Evolutionary conservation across 75 land plant genomes (phyloP), one percentile per base, ranked within the genome.

Genomic region (Larix kaempferi): DNA sequence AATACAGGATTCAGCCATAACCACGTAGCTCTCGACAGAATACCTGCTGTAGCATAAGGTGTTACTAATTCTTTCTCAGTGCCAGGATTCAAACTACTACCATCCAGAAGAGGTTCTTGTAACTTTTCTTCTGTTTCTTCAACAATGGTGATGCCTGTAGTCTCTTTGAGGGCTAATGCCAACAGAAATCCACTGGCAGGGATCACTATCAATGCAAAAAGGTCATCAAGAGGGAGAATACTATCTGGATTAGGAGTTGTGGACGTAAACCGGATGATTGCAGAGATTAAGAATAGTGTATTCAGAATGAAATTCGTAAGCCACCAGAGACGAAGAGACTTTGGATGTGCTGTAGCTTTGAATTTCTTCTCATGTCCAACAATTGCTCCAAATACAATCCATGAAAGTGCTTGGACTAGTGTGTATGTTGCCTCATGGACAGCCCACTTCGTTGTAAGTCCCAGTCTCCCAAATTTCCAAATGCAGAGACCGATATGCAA

Each of bases 1-100:
- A 97, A 74, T 4, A 97, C 37, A 0, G 93, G 95, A 78, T 92
- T 93, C 84, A 97, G 80, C 99, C 99, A 97, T 19, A 79, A 19
- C 86, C 84, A 94, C 22, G 85, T 78, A 16, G 79, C 71, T 27
- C 84, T 86, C 8, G 89, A 90, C 5, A 92, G 3, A 3, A 86
- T 11, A 6, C 84, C 80, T 44, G 99, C 99, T 23, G 80, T 80
- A 74, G 89, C 86, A 74, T 85, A 96, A 25, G 79, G 75, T 23
- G 86, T 92, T 63, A 85, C 84, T 39, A 35, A 55, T 11, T 73
- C 58, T 22, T 69, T n/a, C 41, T 39, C 23, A 27, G n/a, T 22
- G n/a, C 26, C 73, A 35, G 29, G 58, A 60, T 59, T 77, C 15
- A 22, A 21, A 26, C 1, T 26, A 14, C 25, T 37, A 6, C 57